Evolutionary conservation across 176 grass and related monocot species (phyloP), one percentile per base, ranked within the genome.

Genomic region (Aegilops speltoides): DNA sequence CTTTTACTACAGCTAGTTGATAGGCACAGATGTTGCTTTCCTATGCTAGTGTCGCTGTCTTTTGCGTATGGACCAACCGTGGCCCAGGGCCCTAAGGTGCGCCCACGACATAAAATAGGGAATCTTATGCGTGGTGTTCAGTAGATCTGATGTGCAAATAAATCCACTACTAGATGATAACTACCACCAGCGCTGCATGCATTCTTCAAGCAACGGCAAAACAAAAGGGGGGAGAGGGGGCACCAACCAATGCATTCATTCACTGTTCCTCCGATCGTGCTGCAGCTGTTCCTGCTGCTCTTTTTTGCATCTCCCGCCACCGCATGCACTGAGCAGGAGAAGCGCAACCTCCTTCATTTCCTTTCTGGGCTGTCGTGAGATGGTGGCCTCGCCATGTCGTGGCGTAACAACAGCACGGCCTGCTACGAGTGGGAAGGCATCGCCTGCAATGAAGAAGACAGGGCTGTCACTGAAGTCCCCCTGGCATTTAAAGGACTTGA

Each of bases 391-490:
- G 54, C 59, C 0, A 56, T 10, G 9, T 80, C 84, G 5, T 86
- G 86, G 85, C 60, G 13, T 25, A 8, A 62, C 26, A 79, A 32
- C 5, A 65, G 64, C 79, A 17, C n/a, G 3, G 54, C 66, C 32
- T 88, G 86, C 86, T 88, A 57, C 61, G 22, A 10, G 22, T 88
- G 86, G 86, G 71, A 83, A 25, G 86, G 86, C 2, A 24, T 88
- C 36, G 2, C 19, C 41, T 83, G 86, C 19, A 57, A 64, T 3
- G 2, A 5, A 16, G 15, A 28, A 38, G 38, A 41, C 22, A 23
- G 38, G 10, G n/a, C 40, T 17, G 40, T 87, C 65, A 76, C 41
- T 24, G 13, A 33, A 15, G 62, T 88, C 34, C 77, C 52, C 10
- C 45, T 83, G 60, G 32, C 62, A 14, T 10, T 19, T 11, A 69